Base-by-base conservation (phyloP, 139 green algal genomes). In the Tetradesmus lagerheimii region DNA sequence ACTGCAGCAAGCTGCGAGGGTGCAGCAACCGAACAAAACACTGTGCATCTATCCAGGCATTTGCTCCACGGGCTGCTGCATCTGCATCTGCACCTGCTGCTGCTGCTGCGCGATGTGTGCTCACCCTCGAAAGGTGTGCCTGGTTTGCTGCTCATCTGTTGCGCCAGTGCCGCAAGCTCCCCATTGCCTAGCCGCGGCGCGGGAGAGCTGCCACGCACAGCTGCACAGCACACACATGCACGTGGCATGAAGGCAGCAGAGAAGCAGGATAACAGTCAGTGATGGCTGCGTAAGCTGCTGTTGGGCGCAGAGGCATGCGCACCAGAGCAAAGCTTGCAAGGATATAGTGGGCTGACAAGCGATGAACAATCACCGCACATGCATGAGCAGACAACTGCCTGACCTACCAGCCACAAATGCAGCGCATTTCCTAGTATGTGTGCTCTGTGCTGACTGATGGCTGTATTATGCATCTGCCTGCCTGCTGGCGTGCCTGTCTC, bases 41-140 rank as follows among this genome's bases (percentile, higher is more conserved):
- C 1, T 25, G 5, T 34, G 80, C 27, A 9, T 6, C 2, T 67
- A 27, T 25, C 5, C 4, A 39, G 74, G 23, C 23, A 67, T 27
- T n/a, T 43, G 9, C 41, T 67, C 25, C 29, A 74, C 39, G 4
- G 8, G 1, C 47, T 23, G 6, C 47, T 62, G 12, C 8, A 20
- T 62, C 47, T 23, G 6, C 1, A 11, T 12, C 47, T 62, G 47
- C 47, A 38, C 20, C 25, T 80, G 78, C 53, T 66, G n/a, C 53
- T 71, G 31, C 64, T 47, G 75, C 45, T 35, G 43, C 47, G 12
- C 37, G 74, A 38, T 25, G 41, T 11, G 9, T 34, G n/a, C 90
- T 91, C 66, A 94, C 92, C 91, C 25, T 94, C 93, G 76, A 93
- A 93, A 0, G 92, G 93, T 4, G 92, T 95, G 12, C 93, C 93